Evolutionary conservation across 345 rosid genomes (phyloP).

Genomic region (Euphorbia pulcherrima): DNA sequence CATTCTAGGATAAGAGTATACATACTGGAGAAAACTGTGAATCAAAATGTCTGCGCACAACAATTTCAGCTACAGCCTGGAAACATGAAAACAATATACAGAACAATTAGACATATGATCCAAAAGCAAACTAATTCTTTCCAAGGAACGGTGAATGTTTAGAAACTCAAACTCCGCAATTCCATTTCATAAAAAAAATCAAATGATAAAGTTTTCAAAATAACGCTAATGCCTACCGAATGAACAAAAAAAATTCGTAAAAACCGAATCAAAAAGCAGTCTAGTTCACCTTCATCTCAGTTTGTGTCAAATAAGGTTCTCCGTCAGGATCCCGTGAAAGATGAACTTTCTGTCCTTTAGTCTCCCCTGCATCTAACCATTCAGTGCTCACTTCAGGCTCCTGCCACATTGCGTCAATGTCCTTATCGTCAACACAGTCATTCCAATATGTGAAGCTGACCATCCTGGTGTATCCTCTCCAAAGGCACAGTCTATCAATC

Average conservation of each 20-base stretch:
- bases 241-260: background rate
- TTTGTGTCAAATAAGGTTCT: slow-evolving; percentile 78
- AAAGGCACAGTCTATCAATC: slow-evolving; percentile 15
- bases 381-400: slow-evolving; percentile 65
- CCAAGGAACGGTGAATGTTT: background rate
- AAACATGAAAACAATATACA: background rate
- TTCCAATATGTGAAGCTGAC: slow-evolving; percentile 83
- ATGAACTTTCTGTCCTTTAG: slow-evolving; percentile 70
- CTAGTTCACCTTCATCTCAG: slow-evolving; percentile 70
- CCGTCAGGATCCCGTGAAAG: slow-evolving; percentile 96
- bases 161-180: background rate
- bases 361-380: slow-evolving; percentile 87
- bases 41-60: slow-evolving; percentile 62
- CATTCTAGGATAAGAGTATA: background rate
- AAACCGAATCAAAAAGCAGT: background rate
- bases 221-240: background rate
- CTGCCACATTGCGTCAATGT: slow-evolving; percentile 84
- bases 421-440: slow-evolving; percentile 61
- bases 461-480: slow-evolving; percentile 39
- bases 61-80: slow-evolving; percentile 88
- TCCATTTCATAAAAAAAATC: background rate
- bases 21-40: slow-evolving; percentile 63
- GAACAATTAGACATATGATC: background rate
- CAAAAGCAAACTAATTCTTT: background rate
- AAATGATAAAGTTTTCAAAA: background rate